Base-by-base conservation (phyloP, 257 asterid genomes). In the Solanum etuberosum region DNA sequence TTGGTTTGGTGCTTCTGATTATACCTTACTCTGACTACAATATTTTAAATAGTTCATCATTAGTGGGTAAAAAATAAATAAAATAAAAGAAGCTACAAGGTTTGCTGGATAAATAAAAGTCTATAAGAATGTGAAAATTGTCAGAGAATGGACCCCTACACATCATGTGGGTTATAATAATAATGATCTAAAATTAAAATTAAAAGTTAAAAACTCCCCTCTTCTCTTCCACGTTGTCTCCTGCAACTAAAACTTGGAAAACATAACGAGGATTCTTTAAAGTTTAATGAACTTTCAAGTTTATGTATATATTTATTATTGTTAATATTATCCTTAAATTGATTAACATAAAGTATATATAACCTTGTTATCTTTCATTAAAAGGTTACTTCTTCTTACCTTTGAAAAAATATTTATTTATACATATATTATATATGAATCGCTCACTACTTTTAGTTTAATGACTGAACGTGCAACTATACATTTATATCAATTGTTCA, bases 231-330 rank as follows among this genome's bases (percentile, higher is more conserved):
- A 86, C 89, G 85, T 87, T 80, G 76, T 68, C 74, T 83, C 80
- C 85, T 86, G 86, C 89, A 91, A 87, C 86, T 89, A 85, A 73
- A 85, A 89, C 91, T 90, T 89, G 89, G 87, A 88, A 88, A 78
- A 88, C 90, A 90, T 76, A 61, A 88, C n/a, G 84, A 67, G 70
- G 87, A 88, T 86, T 89, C 91, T 72, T 31, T 61, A 5, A 11
- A n/a, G 40, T 20, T 83, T 87, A 65, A 74, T 63, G 11, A 2
- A 31, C 67, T 80, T 80, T 77, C 4, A 23, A 59, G 43, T 40
- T 40, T 40, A 77, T 77, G 7, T 40, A 35, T 40, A 40, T 38
- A 40, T 77, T 27, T 38, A 40, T 77, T 27, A 77, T 25, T 42
- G 37, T 13, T 42, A n/a, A 42, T 34, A 14, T 77, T 77, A 77